Evolutionary conservation across 2,329 filamentous ascomycete genomes (phyloP), one percentile per base, ranked within the genome.

Genomic region (Hirsutella rhossiliensis): DNA sequence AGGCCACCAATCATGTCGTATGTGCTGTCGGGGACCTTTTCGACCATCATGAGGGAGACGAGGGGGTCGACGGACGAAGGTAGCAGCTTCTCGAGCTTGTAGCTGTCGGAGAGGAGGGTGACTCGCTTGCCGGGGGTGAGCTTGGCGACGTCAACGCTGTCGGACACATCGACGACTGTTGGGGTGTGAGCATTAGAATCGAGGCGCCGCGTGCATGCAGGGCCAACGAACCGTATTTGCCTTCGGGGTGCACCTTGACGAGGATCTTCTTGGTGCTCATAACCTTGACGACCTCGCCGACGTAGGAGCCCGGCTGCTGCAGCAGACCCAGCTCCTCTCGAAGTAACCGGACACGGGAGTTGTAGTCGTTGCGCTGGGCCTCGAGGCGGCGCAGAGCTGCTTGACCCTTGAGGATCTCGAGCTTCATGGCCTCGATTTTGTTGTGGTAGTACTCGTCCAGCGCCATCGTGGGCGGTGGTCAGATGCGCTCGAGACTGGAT

Each of bases 401-500:
- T 71, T 98, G 92, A 45, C 92, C 90, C 70, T 97, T 90, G 65
- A 98, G 90, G 64, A 98, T 98, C 79, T 98, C 90, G 65, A 98
- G 88, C 84, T 97, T 97, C 86, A 97, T 95, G 65, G 85, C 82
- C 86, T 98, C 92, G 71, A 97, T 97, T 77, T 98, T 98, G 76
- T 97, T 97, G 72, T 92, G 87, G 68, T 94, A 98, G 73, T 96
- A 98, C 69, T 85, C 94, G 69, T 97, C 92, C 71, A 98, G 86
- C 78, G 90, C 89, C 92, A 98, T 98, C 64, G 62, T 82, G 77
- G 51, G 23, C 23, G 3, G 23, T 27, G 2, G 3, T 27, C 23
- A 27, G 23, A 27, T 9, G 23, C 23, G 23, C 6, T 27, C 23
- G 23, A 23, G 23, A 23, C 23, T 27, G 23, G 23, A 9, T 27